A percentile compares a stretch with the other conserved stretches of the same genome.
Evolutionary conservation across 768 basidiomycete genomes (phyloP).

Genomic region (Leucocoprinus birnbaumii): DNA sequence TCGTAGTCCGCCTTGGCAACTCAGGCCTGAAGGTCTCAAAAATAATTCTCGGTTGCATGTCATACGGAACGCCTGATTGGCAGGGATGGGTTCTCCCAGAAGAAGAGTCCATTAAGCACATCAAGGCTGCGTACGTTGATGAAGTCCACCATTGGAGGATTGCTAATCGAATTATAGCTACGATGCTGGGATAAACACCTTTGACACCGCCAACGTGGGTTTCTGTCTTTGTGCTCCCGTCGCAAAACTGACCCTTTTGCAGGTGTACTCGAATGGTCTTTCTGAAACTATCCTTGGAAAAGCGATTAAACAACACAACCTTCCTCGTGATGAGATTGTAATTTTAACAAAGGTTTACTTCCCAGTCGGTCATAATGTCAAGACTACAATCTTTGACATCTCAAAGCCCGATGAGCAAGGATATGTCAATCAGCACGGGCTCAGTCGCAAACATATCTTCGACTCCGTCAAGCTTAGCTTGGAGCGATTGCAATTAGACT

Average conservation of each 20-base stretch:
- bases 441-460: conserved; percentile 65
- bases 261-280: conserved; percentile 65
- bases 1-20: conserved; percentile 42
- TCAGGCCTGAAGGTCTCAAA: conserved; percentile 64
- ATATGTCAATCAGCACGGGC: conserved; percentile 53
- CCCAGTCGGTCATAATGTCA: conserved; percentile 22
- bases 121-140: conserved; percentile 41
- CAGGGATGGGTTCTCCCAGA: conserved; percentile 44
- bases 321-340: conserved; percentile 75
- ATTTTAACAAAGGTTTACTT: conserved; percentile 67
- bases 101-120: conserved; percentile 49
- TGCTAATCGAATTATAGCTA: conserved; percentile 32
- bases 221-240: not conserved
- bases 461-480: conserved; percentile 61
- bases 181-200: conserved; percentile 60
- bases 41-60: conserved; percentile 64
- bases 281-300: conserved; percentile 70
- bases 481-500: conserved; percentile 68
- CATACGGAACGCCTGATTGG: conserved; percentile 53
- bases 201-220: conserved; percentile 52
- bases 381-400: conserved; percentile 2
- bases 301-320: conserved; percentile 60
- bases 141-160: not conserved
- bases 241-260: not conserved
- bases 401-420: conserved; percentile 33